A percentile compares a stretch with the other conserved stretches of the same genome.
These are phyloP conservation scores for Amphichorda felina DNA, from an alignment of 2,329 filamentous ascomycete genomes.

Conservation along the genomic window DNA sequence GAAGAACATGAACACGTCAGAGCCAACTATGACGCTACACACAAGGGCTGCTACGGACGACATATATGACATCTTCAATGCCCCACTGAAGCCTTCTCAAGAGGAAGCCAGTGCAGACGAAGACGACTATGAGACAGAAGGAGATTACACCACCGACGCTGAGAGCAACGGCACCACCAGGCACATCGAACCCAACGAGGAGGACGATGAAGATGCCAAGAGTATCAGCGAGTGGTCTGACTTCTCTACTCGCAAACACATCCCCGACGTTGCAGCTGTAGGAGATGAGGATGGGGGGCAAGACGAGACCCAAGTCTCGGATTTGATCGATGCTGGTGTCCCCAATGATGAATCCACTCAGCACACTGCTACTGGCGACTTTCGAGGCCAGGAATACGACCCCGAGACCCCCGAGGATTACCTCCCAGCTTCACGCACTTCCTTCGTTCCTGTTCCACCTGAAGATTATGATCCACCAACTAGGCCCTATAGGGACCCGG, in stretches of 20 bases:
- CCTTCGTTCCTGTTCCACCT: conserved; percentile 70
- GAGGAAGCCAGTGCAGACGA: conserved; percentile 40
- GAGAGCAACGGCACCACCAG: conserved; percentile 75
- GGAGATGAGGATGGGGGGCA: conserved; percentile 18
- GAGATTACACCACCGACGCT: conserved; percentile 70
- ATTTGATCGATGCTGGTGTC: conserved; percentile 24
- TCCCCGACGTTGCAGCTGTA: conserved; percentile 34
- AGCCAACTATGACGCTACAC: conserved; percentile 97
- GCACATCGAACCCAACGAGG: conserved; percentile 40
- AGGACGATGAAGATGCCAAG: conserved; percentile 46
- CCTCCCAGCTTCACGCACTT: no score
- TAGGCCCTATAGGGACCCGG: conserved; percentile 70
- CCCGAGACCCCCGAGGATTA: conserved; percentile 18
- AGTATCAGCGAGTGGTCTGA: conserved; percentile 81
- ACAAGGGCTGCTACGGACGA: conserved; percentile 93
- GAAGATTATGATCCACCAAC: conserved; percentile 77
- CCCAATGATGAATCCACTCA: conserved; percentile 21
- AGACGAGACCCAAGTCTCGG: conserved; percentile 25
- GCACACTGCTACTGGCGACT: conserved; percentile 2
- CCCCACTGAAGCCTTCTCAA: conserved; percentile 37
- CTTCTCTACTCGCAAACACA: conserved; percentile 63
- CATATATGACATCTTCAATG: conserved; percentile 95
- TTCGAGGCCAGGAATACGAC: conserved; percentile 13
- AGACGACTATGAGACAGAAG: conserved; percentile 60
- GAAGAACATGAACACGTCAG: conserved; percentile 54